phyloP scores from a whole-genome alignment of 31 red algal species.

The Asparagopsis taxiformis region DNA sequence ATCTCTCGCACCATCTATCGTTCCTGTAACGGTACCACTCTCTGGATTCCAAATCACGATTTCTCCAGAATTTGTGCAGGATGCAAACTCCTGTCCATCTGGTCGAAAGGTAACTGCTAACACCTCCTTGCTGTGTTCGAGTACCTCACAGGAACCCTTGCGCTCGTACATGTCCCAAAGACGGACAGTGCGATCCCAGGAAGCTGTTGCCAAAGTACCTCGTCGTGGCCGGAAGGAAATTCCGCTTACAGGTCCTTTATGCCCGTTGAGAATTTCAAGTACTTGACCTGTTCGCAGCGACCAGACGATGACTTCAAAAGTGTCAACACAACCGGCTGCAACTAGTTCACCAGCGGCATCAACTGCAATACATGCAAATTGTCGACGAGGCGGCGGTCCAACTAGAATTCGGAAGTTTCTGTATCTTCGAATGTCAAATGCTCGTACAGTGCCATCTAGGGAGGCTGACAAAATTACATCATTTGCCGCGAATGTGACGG shows the following conservation, averaged over 20 bases:
- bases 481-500: conserved; percentile 70
- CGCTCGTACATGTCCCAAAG: conserved; percentile 91
- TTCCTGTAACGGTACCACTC: conserved; percentile 43
- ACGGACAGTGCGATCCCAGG: conserved; percentile 95
- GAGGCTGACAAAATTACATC: conserved; percentile 86
- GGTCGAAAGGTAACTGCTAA: conserved; percentile 83
- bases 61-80: conserved; percentile 72
- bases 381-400: conserved; percentile 70
- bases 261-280: conserved; percentile 81
- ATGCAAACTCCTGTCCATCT: conserved; percentile 78
- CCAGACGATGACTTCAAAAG: conserved; percentile 92
- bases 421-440: conserved; percentile 84
- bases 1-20: conserved; percentile 86
- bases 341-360: conserved; percentile 85
- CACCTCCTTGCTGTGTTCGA: conserved; percentile 86
- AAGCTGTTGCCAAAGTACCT: conserved; percentile 73
- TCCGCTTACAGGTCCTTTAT: conserved; percentile 65
- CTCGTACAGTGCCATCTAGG: conserved; percentile 90
- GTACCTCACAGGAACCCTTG: conserved; percentile 52
- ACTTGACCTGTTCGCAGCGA: conserved; percentile 84
- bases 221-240: conserved; percentile 37
- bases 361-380: conserved; percentile 80
- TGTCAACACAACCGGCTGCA: conserved; percentile 83
- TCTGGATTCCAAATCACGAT: conserved; percentile 85
- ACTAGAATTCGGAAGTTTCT: conserved; percentile 83